Percentiles rank a stretch among this genome's conserved stretches.
phyloP scores from a whole-genome alignment of 345 rosid species.

The Physaria fendleri region DNA sequence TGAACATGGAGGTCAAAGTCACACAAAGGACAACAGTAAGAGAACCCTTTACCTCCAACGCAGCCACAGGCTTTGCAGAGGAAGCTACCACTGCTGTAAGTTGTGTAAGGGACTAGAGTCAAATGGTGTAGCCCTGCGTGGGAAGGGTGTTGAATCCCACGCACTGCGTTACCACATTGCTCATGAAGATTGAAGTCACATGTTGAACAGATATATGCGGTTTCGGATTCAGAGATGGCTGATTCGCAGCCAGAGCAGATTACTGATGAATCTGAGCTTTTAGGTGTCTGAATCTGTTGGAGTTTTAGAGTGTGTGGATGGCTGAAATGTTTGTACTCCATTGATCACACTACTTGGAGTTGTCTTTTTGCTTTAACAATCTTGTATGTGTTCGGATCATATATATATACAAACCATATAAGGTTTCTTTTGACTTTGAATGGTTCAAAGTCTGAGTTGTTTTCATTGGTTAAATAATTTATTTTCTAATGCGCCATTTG shows the following conservation, averaged over 20 bases:
- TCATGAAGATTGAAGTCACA: conserved; percentile 35
- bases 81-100: conserved; percentile 24
- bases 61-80: conserved; percentile 32
- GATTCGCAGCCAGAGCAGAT: conserved; percentile 30
- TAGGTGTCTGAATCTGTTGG: background rate
- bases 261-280: background rate
- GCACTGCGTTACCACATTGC: conserved; percentile 29
- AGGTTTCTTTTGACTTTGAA: conserved; percentile 19
- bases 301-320: conserved; percentile 31
- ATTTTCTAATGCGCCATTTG: background rate
- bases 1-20: conserved; percentile 40
- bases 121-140: conserved; percentile 30
- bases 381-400: conserved; percentile 5
- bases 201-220: conserved; percentile 21
- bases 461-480: too few species aligned
- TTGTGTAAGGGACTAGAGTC: conserved; percentile 29
- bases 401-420: background rate
- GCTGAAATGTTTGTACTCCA: conserved; percentile 40
- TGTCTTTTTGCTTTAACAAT: background rate
- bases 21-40: conserved; percentile 35
- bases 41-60: conserved; percentile 24
- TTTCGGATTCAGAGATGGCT: conserved; percentile 17
- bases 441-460: conserved; percentile 15
- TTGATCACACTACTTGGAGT: conserved; percentile 4
- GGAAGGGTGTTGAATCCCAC: conserved; percentile 29